Percentiles rank a stretch among this genome's conserved stretches.
phyloP scores from a whole-genome alignment of 1,139 yeast genomes.

The Chernovozyma sophiae-reginae region DNA sequence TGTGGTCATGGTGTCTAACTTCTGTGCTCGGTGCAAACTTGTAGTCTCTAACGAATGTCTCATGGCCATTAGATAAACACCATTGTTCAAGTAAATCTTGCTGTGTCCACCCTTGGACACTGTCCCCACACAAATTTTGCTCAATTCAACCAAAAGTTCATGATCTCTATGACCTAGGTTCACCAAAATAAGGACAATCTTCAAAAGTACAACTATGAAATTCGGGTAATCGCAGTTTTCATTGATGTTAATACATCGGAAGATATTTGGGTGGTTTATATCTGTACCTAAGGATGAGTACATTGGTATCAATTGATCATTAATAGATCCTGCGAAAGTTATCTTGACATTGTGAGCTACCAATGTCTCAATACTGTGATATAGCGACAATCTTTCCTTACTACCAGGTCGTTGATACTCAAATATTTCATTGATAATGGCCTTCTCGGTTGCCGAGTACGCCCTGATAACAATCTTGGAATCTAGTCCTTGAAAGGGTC shows the following conservation, averaged over 20 bases:
- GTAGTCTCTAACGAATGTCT: slow-evolving; percentile 38
- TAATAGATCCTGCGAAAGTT: slow-evolving; percentile 43
- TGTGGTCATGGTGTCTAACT: neutral
- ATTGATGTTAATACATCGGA: slow-evolving; percentile 34
- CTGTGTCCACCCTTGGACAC: slow-evolving; percentile 27
- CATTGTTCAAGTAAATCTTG: slow-evolving; percentile 20
- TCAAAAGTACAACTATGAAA: slow-evolving; percentile 29
- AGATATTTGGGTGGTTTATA: slow-evolving; percentile 51
- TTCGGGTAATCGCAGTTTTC: slow-evolving; percentile 22
- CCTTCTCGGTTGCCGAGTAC: slow-evolving; percentile 43
- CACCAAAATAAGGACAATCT: slow-evolving; percentile 29
- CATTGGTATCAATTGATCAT: slow-evolving; percentile 45
- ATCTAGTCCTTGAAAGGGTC: slow-evolving; percentile 43
- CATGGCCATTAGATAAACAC: slow-evolving; percentile 28
- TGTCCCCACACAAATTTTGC: slow-evolving; percentile 27
- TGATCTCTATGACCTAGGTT: slow-evolving; percentile 38
- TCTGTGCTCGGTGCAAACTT: slow-evolving; percentile 13
- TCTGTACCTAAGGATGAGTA: slow-evolving; percentile 42
- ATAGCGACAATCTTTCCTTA: slow-evolving; percentile 25
- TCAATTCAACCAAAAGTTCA: slow-evolving; percentile 27
- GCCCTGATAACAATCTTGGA: slow-evolving; percentile 46
- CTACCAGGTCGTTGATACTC: slow-evolving; percentile 41
- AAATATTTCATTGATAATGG: slow-evolving; percentile 44
- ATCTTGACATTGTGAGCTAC: slow-evolving; percentile 43
- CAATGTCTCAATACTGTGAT: slow-evolving; percentile 28